These are phyloP conservation scores for Alternaria burnsii DNA, from an alignment of 2,329 filamentous ascomycete species.

Conservation along the genomic window DNA sequence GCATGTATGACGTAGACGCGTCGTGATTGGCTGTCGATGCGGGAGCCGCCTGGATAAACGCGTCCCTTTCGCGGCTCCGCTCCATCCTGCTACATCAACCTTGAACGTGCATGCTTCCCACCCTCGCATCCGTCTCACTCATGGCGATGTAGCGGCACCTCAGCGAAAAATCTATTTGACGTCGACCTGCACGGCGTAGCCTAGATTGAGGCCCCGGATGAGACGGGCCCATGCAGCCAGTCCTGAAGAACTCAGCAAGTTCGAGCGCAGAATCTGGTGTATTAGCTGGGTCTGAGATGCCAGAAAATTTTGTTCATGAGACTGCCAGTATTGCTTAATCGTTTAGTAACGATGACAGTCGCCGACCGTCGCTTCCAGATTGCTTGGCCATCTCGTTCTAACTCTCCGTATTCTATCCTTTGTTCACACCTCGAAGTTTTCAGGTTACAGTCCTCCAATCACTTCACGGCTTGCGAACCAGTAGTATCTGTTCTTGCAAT, in stretches of 20 bases:
- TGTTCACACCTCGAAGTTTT: neutral
- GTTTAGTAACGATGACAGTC: neutral
- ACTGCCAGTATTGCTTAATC: neutral
- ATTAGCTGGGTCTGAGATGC: neutral
- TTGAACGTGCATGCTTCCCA: neutral
- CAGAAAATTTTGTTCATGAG: neutral
- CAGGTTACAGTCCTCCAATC: neutral
- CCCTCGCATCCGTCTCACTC: neutral
- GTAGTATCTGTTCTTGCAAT: neutral
- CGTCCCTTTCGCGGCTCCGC: conserved; percentile 1
- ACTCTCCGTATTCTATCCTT: neutral
- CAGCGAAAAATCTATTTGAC: neutral
- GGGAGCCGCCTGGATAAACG: neutral
- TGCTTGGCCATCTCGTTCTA: neutral
- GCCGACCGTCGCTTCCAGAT: neutral
- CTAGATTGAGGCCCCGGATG: neutral
- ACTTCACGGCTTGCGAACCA: neutral
- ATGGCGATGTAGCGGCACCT: neutral
- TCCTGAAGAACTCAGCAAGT: neutral
- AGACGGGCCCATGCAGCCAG: neutral
- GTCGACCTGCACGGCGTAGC: neutral
- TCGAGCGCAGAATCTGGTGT: neutral
- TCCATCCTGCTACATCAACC: neutral
- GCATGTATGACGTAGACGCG: neutral
- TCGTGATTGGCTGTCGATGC: conserved; percentile 1